A percentile compares a stretch with the other conserved stretches of the same genome.
Conservation (phyloP, 768 basidiomycete genomes). For the Boletus insuetus region DNA sequence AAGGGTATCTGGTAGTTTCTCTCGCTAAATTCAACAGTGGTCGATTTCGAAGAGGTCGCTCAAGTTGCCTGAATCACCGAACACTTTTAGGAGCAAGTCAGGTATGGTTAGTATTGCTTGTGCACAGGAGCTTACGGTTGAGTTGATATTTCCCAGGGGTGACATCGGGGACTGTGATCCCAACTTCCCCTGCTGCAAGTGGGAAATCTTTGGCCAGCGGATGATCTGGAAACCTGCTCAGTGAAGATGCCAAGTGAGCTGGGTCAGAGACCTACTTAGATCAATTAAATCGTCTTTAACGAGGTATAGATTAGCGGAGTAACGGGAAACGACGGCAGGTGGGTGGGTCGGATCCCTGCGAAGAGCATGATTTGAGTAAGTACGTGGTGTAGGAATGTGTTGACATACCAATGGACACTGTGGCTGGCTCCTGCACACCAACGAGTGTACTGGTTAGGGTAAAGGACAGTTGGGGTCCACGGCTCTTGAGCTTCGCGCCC, state of each 20-base stretch:
- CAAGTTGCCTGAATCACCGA: slow-evolving; percentile 34
- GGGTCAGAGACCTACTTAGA: slow-evolving; percentile 20
- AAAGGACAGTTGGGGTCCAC: slow-evolving; percentile 23
- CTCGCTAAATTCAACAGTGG: not conserved
- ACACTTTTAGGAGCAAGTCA: slow-evolving; percentile 23
- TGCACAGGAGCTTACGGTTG: slow-evolving; percentile 23
- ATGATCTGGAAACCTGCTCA: too few relatives aligned
- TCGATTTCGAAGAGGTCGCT: slow-evolving; percentile 29
- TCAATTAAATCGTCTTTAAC: slow-evolving; percentile 20
- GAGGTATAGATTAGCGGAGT: slow-evolving; percentile 27
- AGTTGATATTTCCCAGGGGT: slow-evolving; percentile 31
- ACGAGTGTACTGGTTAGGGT: slow-evolving; percentile 7
- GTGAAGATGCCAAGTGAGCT: too few relatives aligned
- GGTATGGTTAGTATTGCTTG: not conserved
- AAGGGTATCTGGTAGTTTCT: too few relatives aligned
- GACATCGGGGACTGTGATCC: slow-evolving; percentile 31
- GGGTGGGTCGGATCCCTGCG: slow-evolving; percentile 30
- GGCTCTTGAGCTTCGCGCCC: slow-evolving; percentile 17
- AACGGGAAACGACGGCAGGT: slow-evolving; percentile 34
- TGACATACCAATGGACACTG: slow-evolving; percentile 29
- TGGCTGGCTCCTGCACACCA: not conserved
- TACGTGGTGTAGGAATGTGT: not conserved
- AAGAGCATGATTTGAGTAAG: not conserved
- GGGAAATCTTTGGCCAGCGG: too few relatives aligned
- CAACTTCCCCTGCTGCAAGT: slow-evolving; percentile 25